Percentiles rank a stretch among this genome's conserved stretches.
Conservation (phyloP, 208 protist genomes). For the Acanthamoeba triangularis region DNA sequence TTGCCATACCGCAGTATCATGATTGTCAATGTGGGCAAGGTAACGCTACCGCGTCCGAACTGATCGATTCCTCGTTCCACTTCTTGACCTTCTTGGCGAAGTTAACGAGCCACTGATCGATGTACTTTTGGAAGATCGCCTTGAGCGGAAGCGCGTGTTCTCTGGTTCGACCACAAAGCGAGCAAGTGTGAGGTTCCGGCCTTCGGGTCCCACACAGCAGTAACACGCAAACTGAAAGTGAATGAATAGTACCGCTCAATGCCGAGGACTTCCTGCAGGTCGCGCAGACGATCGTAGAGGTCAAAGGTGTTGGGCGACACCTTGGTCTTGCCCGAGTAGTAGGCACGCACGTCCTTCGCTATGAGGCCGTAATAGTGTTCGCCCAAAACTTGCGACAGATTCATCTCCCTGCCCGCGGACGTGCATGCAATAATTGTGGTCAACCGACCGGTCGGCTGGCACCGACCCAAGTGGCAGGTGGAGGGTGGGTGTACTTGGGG, state of each 20-base stretch:
- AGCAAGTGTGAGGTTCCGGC: not conserved
- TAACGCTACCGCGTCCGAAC: conserved; percentile 25
- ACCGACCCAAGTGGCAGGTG: not conserved
- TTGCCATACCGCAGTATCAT: not conserved
- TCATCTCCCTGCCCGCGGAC: conserved; percentile 4
- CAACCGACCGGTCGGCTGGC: not conserved
- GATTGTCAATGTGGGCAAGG: not conserved
- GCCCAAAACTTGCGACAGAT: not conserved
- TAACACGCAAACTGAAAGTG: not conserved
- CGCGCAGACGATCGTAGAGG: conserved; percentile 50
- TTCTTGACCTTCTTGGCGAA: conserved; percentile 66
- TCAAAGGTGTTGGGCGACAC: conserved; percentile 64
- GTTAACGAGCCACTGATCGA: conserved; percentile 68
- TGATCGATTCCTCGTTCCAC: conserved; percentile 71
- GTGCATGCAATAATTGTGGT: not conserved
- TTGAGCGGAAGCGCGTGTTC: conserved; percentile 43
- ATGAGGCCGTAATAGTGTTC: conserved; percentile 49
- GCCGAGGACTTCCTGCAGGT: conserved; percentile 57
- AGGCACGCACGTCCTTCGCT: not conserved
- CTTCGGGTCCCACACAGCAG: no score
- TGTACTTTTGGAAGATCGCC: conserved; percentile 54
- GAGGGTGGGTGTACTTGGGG: conserved; percentile 1
- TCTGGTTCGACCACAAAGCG: not conserved
- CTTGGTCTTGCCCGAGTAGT: conserved; percentile 26
- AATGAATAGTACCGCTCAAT: not conserved